Evolutionary conservation across 2,329 filamentous ascomycete species (phyloP).

Genomic region (Cordyceps farinosa): DNA sequence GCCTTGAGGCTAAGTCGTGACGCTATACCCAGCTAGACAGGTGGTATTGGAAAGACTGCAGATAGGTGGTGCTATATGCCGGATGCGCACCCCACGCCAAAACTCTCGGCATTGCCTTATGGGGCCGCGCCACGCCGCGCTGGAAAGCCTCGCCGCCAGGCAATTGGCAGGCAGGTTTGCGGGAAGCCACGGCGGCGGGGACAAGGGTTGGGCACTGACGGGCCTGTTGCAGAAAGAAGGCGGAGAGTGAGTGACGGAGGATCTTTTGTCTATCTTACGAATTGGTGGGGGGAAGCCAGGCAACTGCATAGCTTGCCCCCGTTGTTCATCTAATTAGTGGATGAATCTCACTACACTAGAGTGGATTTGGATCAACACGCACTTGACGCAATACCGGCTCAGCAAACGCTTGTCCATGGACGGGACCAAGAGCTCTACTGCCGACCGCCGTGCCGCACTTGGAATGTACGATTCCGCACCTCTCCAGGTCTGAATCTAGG

Average conservation of each 20-base stretch:
- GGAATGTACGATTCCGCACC: neutral
- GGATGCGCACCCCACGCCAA: neutral
- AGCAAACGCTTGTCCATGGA: neutral
- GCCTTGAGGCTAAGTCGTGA: neutral
- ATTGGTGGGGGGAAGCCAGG: neutral
- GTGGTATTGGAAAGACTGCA: neutral
- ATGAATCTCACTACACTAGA: neutral
- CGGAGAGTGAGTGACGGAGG: neutral
- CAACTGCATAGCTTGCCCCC: neutral
- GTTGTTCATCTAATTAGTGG: neutral
- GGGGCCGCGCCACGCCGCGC: neutral
- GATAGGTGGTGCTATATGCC: neutral
- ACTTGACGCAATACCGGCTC: neutral
- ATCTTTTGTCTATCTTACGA: constrained; percentile 7
- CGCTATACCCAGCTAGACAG: constrained; percentile 8
- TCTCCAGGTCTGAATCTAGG: neutral
- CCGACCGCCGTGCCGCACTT: neutral
- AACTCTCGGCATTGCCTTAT: neutral
- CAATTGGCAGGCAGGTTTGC: neutral
- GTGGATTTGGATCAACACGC: constrained; percentile 7
- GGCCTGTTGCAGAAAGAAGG: neutral
- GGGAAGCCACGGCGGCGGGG: neutral
- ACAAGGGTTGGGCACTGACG: neutral
- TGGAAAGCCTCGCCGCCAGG: too few relatives aligned
- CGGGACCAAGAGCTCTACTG: neutral